These are phyloP conservation scores for Glarea lozoyensis DNA, from an alignment of 495 filamentous ascomycete genomes.

Conservation along the genomic window DNA sequence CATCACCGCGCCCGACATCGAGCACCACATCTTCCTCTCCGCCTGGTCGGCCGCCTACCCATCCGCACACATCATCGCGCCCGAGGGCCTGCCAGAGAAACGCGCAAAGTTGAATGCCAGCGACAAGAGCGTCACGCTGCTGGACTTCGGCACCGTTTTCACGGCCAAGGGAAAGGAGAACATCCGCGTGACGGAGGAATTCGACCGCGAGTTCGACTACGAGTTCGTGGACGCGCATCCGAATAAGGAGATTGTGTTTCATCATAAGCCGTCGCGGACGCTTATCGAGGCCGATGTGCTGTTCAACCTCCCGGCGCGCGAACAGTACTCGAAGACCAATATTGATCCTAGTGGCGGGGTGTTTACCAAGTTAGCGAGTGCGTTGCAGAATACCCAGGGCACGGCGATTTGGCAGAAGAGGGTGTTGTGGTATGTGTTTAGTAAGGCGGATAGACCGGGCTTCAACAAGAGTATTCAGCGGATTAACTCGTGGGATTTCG, in stretches of 20 bases:
- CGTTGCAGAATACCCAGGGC: conserved; percentile 51
- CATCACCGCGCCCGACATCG: conserved; percentile 76
- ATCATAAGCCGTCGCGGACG: conserved; percentile 69
- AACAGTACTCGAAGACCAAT: conserved; percentile 65
- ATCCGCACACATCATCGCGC: conserved; percentile 67
- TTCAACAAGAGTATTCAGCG: conserved; percentile 59
- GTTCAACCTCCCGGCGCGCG: conserved; percentile 82
- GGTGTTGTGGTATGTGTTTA: conserved; percentile 71
- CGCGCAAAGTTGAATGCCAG: conserved; percentile 43
- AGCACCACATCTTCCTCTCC: conserved; percentile 87
- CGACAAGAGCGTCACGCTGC: conserved; percentile 49
- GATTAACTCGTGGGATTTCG: conserved; percentile 78
- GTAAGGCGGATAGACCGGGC: conserved; percentile 49
- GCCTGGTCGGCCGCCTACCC: conserved; percentile 77
- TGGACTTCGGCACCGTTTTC: conserved; percentile 63
- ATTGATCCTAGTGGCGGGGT: conserved; percentile 45
- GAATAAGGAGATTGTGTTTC: conserved; percentile 81
- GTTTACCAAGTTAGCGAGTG: conserved; percentile 52
- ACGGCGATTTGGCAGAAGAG: conserved; percentile 67
- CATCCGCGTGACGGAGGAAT: conserved; percentile 59
- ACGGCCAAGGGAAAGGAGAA: conserved; percentile 39
- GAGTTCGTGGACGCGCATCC: conserved; percentile 75
- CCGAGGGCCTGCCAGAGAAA: conserved; percentile 82
- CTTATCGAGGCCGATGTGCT: conserved; percentile 88
- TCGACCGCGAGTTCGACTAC: conserved; percentile 76